phyloP scores from a whole-genome alignment of 768 basidiomycete genomes.

The Suillus variegatus region DNA sequence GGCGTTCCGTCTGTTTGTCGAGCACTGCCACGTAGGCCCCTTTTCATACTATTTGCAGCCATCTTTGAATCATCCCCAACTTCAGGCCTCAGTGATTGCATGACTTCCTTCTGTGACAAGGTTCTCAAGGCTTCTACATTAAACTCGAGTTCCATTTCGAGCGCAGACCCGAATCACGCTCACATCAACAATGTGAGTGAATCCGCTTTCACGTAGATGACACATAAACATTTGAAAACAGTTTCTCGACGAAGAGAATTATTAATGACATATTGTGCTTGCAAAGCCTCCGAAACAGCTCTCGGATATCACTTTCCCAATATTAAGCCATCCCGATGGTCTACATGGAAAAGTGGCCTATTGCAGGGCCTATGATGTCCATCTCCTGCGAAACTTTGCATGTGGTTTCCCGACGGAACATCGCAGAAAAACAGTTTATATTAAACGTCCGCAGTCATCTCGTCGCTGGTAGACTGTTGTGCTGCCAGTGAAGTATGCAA shows the following conservation, averaged over 20 bases:
- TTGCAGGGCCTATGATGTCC: constrained; percentile 26
- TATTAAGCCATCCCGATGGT: constrained; percentile 50
- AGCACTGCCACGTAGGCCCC: constrained; percentile 70
- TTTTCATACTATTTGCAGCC: not conserved
- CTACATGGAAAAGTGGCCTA: constrained; percentile 23
- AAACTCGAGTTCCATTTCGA: constrained; percentile 58
- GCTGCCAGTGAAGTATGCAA: constrained; percentile 53
- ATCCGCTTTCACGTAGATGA: constrained; percentile 6
- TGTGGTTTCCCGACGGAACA: constrained; percentile 12
- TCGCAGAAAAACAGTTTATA: constrained; percentile 39
- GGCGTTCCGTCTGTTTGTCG: constrained; percentile 63
- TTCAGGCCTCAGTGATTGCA: constrained; percentile 72
- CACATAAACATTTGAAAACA: constrained; percentile 23
- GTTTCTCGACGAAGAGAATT: constrained; percentile 41
- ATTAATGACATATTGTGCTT: constrained; percentile 66
- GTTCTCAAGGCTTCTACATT: constrained; percentile 60
- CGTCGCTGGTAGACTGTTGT: constrained; percentile 59
- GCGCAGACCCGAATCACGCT: constrained; percentile 32
- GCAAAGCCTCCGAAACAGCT: constrained; percentile 48
- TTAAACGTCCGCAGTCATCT: constrained; percentile 57
- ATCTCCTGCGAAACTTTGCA: constrained; percentile 28
- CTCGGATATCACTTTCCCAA: constrained; percentile 50
- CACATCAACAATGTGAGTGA: constrained; percentile 47
- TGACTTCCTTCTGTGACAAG: constrained; percentile 67
- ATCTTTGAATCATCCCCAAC: not conserved